Evolutionary conservation across 768 basidiomycete species (phyloP), one percentile per base, ranked within the genome.

Genomic region (Trametes elegans): DNA sequence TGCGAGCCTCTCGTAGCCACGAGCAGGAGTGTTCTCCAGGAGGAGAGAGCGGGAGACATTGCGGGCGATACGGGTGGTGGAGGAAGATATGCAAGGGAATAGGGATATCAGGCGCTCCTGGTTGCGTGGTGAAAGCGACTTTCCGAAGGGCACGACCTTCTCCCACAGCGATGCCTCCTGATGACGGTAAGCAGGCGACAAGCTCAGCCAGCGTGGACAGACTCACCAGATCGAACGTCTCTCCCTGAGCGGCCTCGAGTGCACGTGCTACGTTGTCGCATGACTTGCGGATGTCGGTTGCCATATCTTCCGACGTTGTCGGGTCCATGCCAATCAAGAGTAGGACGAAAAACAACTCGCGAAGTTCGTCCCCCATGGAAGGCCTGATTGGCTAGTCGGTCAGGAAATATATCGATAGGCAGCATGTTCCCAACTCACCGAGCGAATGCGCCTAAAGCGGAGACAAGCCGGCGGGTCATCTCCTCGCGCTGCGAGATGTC

Each of bases 241-340:
- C 64, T 5, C 63, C 62, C 7, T 55, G 41, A 8, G 28, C 45
- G 7, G 27, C 39, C 19, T 76, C 73, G 18, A 82, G 61, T 27
- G 70, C 70, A 24, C 68, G 68, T 57, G 79, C 82, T 31, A 84
- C 58, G 21, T 64, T 61, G 43, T 85, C 76, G 35, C 86, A 67
- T 1, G 78, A 73, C 7, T 70, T 59, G 40, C 74, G 74, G 40
- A 87, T 67, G 7, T 81, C 80, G 23, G 65, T 70, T 49, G 68
- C 72, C 7, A 84, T 70, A 13, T 79, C 76, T 3, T 66, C 62
- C 1, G 76, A 68, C 28, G 77, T 77, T 11, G 74, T 68, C 1
- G 74, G 66, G 60, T 90, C 88, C 57, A 87, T 75, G 2, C 74
- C 83, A 24, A 90, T 65, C 3, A 85, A 68, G 4, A 84, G 56